Evolutionary conservation across 139 green algal species (phyloP).

Genomic region (Astrephomene gubernaculifera): DNA sequence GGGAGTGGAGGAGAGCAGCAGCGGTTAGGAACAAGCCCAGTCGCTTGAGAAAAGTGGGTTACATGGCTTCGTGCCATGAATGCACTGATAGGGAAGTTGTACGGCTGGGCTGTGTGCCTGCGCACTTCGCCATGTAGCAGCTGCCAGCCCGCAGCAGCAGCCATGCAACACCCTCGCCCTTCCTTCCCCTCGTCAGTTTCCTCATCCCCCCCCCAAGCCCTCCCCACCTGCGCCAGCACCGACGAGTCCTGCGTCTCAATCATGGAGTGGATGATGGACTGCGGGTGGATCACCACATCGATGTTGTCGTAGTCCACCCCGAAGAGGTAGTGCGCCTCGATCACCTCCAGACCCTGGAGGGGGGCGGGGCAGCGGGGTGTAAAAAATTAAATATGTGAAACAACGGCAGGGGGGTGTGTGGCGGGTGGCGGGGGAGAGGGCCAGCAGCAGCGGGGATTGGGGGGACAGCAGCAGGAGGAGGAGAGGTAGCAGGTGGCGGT

Average conservation of each 20-base stretch:
- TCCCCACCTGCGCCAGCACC: constrained; percentile 91
- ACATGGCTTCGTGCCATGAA: too few relatives aligned
- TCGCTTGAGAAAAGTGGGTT: too few relatives aligned
- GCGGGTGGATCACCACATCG: constrained; percentile 99
- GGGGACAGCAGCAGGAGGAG: too few relatives aligned
- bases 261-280: constrained; percentile 99
- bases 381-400: too few relatives aligned
- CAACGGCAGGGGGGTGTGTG: too few relatives aligned
- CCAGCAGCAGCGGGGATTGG: too few relatives aligned
- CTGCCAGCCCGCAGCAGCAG: background rate
- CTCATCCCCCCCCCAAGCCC: background rate
- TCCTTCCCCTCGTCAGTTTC: too few relatives aligned
- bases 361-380: background rate
- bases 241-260: constrained; percentile 96
- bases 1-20: background rate
- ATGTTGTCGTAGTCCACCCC: constrained; percentile 98
- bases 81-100: too few relatives aligned
- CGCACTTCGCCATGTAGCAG: too few relatives aligned
- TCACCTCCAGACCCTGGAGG: constrained; percentile 89
- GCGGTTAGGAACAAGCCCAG: background rate
- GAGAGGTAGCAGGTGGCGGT: too few relatives aligned
- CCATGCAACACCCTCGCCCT: background rate
- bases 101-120: too few relatives aligned
- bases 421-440: too few relatives aligned
- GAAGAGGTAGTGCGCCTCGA: constrained; percentile 99